Conservation (phyloP, 176 grass and related monocot species). For the Zea luxurians region DNA sequence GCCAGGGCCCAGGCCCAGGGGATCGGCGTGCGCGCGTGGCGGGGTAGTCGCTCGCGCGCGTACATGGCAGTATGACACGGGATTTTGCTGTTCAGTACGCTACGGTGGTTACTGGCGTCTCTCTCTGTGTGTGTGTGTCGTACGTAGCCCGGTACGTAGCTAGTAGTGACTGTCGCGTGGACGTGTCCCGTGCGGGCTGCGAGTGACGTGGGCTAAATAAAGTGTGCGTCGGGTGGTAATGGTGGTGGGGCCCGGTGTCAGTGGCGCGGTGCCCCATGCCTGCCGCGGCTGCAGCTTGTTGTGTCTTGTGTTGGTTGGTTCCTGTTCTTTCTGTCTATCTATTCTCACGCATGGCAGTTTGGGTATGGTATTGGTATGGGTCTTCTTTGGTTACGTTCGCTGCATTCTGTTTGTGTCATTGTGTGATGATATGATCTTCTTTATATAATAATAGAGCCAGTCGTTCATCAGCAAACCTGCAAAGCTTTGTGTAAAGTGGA, state of each 20-base stretch:
- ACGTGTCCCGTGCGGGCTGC: background rate
- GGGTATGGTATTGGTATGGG: background rate
- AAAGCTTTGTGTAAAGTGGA: background rate
- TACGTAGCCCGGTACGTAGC: background rate
- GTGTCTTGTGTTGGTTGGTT: background rate
- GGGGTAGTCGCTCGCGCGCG: constrained; percentile 11
- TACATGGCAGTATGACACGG: constrained; percentile 18
- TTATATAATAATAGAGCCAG: too few relatives aligned
- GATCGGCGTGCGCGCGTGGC: constrained; percentile 4
- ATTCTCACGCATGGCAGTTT: background rate
- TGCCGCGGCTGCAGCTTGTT: background rate
- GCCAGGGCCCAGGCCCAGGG: background rate
- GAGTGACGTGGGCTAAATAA: constrained; percentile 45
- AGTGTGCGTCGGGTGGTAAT: constrained; percentile 20
- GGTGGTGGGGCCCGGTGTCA: constrained; percentile 29
- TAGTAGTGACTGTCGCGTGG: constrained; percentile 9
- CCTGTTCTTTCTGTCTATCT: background rate
- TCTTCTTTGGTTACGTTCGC: background rate
- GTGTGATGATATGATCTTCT: too few relatives aligned
- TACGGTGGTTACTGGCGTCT: background rate
- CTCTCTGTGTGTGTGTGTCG: background rate
- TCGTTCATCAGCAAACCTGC: background rate
- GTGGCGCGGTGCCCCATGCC: constrained; percentile 12
- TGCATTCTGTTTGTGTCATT: too few relatives aligned
- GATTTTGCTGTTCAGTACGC: background rate